Base-by-base conservation (phyloP, 805 yeast species). In the Teunomyces tritomae region DNA sequence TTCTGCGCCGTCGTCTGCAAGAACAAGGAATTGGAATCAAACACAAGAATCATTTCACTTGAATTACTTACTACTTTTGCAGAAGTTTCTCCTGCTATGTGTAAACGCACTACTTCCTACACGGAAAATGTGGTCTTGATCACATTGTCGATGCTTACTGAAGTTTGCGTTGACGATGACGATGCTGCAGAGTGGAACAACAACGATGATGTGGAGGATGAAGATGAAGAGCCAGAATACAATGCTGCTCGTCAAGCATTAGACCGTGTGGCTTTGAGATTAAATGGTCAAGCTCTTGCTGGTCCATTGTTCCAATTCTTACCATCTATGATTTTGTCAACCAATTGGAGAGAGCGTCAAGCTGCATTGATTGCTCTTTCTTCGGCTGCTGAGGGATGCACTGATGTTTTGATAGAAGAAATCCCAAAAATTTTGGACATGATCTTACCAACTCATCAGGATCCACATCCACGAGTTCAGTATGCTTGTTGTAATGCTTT, bases 351-450 rank as follows among this genome's bases (percentile, higher is more conserved):
- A 65, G 96, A 90, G 64, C 85, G 97, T 52, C 96, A 91, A 64
- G 99, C 96, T 20, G 96, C 97, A 1, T 71, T 94, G 47, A 94
- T 94, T 98, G 97, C 97, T 0, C 73, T 94, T 26, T 90, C 97
- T 0, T 84, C 96, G 4, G 96, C 96, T 17, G 97, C 97, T 34
- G 99, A 94, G 72, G 99, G 99, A 44, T 92, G 98, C 69, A 78
- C 89, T 43, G 97, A 91, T 55, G 89, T 87, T 10, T 76, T 94
- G 68, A 85, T 88, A 42, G 73, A 80, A 28, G 96, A 90, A 63
- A 86, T 89, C 43, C 87, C 90, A 50, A 82, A 80, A 59, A 82
- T 94, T 40, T 71, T 94, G 55, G 95, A 88, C 57, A 77, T 92
- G 82, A 84, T 94, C 29, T 64, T 89, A 56, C 97, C 98, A 3